Percentiles rank a stretch among this genome's conserved stretches.
phyloP scores from a whole-genome alignment of 345 rosid genomes.

The Xanthoceras sorbifolium region DNA sequence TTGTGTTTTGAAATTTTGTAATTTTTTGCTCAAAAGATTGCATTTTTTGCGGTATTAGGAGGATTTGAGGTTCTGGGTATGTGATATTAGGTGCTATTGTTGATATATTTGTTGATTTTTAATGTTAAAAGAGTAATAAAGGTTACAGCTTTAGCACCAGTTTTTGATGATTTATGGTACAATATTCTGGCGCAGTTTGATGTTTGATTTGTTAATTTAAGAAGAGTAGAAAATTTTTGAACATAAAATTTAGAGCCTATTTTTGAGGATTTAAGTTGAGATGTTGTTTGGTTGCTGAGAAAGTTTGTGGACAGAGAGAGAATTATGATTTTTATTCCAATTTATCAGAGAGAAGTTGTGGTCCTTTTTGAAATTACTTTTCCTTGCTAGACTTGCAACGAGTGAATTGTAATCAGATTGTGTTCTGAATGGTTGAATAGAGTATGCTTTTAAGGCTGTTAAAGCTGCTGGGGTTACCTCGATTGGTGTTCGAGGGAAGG shows the following conservation, averaged over 20 bases:
- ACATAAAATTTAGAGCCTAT: not conserved
- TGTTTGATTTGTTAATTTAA: not conserved
- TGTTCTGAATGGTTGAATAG: slow-evolving; percentile 36
- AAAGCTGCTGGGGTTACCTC: slow-evolving; percentile 95
- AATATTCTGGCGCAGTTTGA: not conserved
- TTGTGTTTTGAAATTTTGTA: not conserved
- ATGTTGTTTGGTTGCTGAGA: slow-evolving; percentile 9
- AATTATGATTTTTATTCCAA: not conserved
- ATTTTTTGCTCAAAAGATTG: not conserved
- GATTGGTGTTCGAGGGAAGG: slow-evolving; percentile 93
- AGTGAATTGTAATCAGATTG: not conserved
- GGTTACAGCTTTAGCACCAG: not conserved
- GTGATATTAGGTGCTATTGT: not conserved
- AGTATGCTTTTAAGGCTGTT: slow-evolving; percentile 97
- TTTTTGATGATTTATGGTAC: not conserved
- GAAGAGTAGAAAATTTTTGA: not conserved
- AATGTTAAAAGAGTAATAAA: not conserved
- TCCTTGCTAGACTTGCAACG: not conserved
- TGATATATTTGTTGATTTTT: not conserved
- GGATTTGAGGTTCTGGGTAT: not conserved
- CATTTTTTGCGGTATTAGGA: not conserved
- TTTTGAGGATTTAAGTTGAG: slow-evolving; percentile 6
- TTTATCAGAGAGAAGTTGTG: not conserved
- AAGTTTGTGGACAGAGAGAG: not conserved
- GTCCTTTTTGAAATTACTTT: not conserved